These are phyloP conservation scores for Jacaranda mimosifolia DNA, from an alignment of 257 asterid species.

Conservation along the genomic window DNA sequence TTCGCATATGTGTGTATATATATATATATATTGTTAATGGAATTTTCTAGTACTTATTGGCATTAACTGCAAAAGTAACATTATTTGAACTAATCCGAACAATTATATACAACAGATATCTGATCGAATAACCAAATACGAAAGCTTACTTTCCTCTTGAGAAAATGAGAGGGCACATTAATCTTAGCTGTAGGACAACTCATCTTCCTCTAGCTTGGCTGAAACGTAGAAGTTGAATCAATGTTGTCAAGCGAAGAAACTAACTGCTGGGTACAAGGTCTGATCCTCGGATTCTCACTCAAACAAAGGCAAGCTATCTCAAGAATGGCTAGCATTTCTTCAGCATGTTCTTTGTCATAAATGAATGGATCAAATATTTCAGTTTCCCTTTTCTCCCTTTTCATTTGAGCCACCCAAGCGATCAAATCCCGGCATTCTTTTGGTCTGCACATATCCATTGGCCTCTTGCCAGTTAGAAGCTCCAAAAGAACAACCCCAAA, in stretches of 20 bases:
- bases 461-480: constrained; percentile 88
- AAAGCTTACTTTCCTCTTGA: constrained; percentile 26
- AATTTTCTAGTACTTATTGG: background rate
- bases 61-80: no score
- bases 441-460: constrained; percentile 83
- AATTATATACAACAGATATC: constrained; percentile 31
- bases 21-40: background rate
- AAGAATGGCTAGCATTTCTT: constrained; percentile 62
- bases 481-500: constrained; percentile 94
- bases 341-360: constrained; percentile 55
- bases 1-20: no score
- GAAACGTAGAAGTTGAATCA: constrained; percentile 38
- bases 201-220: constrained; percentile 23
- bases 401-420: constrained; percentile 73
- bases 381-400: constrained; percentile 56
- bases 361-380: constrained; percentile 75
- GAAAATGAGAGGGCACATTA: constrained; percentile 2
- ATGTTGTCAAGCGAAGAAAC: constrained; percentile 74
- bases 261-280: constrained; percentile 71
- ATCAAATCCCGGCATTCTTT: constrained; percentile 68
- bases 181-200: constrained; percentile 12
- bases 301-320: constrained; percentile 77
- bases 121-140: constrained; percentile 17
- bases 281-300: constrained; percentile 66
- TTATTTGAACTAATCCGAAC: constrained; percentile 19